Conservation (phyloP, 352 stramenopile genomes). For the Pythium chondricola region DNA sequence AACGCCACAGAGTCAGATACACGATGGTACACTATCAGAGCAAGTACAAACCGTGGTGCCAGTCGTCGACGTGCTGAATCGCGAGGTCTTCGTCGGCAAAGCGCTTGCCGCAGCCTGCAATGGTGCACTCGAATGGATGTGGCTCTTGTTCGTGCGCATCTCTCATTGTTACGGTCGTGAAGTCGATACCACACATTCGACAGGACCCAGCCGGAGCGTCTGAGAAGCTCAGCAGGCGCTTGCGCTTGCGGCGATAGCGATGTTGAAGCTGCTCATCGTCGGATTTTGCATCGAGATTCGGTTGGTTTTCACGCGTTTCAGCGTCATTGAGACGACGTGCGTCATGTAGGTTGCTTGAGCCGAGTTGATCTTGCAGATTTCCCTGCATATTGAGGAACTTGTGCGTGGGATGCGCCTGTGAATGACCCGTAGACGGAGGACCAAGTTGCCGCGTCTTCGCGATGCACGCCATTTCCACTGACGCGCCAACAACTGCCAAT, state of each 20-base stretch:
- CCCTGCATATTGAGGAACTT: too few species aligned
- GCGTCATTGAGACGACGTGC: too few species aligned
- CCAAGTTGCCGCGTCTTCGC: neutral
- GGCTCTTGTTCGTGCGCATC: neutral
- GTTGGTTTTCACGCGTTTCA: too few species aligned
- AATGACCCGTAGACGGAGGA: too few species aligned
- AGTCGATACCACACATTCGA: neutral
- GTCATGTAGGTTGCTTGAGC: too few species aligned
- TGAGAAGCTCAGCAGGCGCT: neutral
- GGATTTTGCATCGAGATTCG: too few species aligned
- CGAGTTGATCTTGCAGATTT: too few species aligned
- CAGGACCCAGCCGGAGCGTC: neutral
- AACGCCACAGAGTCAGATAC: neutral
- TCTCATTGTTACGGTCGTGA: neutral
- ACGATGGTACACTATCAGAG: neutral
- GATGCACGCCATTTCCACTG: conserved; percentile 4
- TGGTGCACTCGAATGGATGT: conserved; percentile 15
- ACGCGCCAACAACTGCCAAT: neutral
- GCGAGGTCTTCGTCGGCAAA: conserved; percentile 15
- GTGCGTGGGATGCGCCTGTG: too few species aligned
- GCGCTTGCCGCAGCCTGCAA: conserved; percentile 12
- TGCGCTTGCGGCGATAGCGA: conserved; percentile 17
- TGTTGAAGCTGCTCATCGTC: too few species aligned
- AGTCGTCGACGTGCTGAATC: conserved; percentile 13
- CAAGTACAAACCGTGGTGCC: conserved; percentile 4